Percentiles rank a stretch among this genome's conserved stretches.
Conservation (phyloP, 2,329 filamentous ascomycete species). For the Diaporthe vexans region DNA sequence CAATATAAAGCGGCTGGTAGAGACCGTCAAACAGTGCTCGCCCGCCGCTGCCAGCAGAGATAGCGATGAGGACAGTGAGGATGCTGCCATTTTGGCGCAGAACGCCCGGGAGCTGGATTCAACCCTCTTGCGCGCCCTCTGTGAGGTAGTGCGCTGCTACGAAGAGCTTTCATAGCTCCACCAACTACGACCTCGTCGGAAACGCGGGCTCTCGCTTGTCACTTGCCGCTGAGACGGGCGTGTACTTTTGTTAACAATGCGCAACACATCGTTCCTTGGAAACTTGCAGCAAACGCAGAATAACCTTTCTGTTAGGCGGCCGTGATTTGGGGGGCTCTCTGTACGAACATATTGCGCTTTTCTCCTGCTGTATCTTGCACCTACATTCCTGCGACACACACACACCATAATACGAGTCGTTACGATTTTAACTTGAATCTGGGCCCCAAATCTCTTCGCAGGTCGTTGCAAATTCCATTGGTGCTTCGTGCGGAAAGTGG, state of each 20-base stretch:
- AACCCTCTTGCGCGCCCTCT: conserved; percentile 56
- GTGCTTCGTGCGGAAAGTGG: not conserved
- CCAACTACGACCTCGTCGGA: too few species aligned
- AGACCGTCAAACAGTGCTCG: conserved; percentile 57
- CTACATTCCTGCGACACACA: not conserved
- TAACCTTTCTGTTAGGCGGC: not conserved
- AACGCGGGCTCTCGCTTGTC: not conserved
- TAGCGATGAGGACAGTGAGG: conserved; percentile 34
- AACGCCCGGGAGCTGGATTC: conserved; percentile 50
- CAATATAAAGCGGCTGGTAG: conserved; percentile 66
- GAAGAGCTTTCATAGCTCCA: conserved; percentile 50
- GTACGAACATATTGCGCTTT: not conserved
- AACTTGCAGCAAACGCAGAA: conserved; percentile 3
- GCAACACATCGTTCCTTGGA: not conserved
- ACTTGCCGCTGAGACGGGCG: not conserved
- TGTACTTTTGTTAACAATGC: conserved; percentile 3
- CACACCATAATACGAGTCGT: not conserved
- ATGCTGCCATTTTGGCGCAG: conserved; percentile 32
- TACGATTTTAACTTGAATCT: not conserved
- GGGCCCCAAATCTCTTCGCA: not conserved
- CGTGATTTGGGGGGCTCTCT: not conserved
- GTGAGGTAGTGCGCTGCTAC: conserved; percentile 57
- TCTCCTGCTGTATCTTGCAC: not conserved
- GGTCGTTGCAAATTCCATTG: not conserved
- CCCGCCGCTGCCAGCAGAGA: conserved; percentile 22